Conservation (phyloP, 1,284 basidiomycete species). For the Serendipita sp. region DNA sequence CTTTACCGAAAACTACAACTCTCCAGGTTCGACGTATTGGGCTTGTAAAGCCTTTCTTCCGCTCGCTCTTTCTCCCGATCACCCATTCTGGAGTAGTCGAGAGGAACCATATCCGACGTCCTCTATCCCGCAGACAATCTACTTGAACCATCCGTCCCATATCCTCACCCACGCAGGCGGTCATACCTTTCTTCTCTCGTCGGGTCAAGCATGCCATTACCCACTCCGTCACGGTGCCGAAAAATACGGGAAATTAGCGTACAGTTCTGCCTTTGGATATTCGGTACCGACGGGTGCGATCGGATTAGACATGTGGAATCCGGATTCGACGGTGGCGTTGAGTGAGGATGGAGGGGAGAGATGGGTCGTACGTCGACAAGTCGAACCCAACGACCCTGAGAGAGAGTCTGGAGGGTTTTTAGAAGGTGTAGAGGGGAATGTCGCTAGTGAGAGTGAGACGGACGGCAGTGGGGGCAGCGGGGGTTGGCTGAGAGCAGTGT, state of each 20-base stretch:
- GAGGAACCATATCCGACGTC: constrained; percentile 47
- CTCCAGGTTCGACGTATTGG: constrained; percentile 72
- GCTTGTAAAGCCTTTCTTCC: constrained; percentile 64
- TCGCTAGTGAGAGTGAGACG: neutral
- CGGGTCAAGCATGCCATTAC: constrained; percentile 66
- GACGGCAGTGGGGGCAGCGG: constrained; percentile 16
- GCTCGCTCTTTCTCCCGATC: constrained; percentile 45
- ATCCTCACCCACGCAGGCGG: constrained; percentile 47
- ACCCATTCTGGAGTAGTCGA: constrained; percentile 55
- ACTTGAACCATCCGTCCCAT: constrained; percentile 51
- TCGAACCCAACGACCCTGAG: constrained; percentile 42
- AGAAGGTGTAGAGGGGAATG: constrained; percentile 4
- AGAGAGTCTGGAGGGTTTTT: constrained; percentile 29
- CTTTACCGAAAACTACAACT: constrained; percentile 52
- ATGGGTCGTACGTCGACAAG: constrained; percentile 46
- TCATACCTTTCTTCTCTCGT: constrained; percentile 59
- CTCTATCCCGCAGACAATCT: constrained; percentile 28
- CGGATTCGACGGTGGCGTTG: constrained; percentile 54
- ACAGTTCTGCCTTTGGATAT: constrained; percentile 63
- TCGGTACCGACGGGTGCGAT: constrained; percentile 54
- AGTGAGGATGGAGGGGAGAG: constrained; percentile 47
- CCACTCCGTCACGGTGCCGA: constrained; percentile 62
- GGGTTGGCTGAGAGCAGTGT: constrained; percentile 47
- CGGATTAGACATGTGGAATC: constrained; percentile 56
- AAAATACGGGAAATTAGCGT: constrained; percentile 66